Evolutionary conservation across 805 yeast genomes (phyloP).

Genomic region (Wickerhamia fluorescens): DNA sequence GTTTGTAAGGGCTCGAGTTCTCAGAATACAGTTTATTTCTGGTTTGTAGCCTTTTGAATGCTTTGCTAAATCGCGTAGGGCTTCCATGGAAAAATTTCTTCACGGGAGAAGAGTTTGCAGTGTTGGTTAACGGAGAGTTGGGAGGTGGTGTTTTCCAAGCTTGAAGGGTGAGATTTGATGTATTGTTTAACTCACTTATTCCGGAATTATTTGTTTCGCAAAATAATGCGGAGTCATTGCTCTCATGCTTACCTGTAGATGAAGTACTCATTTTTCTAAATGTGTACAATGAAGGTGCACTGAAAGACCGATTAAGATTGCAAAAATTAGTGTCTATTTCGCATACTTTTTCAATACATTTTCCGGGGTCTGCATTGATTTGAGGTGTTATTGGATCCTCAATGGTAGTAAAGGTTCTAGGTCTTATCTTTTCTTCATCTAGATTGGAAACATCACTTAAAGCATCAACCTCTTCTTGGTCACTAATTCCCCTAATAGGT

Average conservation of each 20-base stretch:
- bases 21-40: no score
- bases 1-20: slow-evolving; percentile 5
- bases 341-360: no score
- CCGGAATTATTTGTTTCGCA: no score
- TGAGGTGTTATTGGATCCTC: no score
- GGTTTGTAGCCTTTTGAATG: slow-evolving; percentile 13
- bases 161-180: no score
- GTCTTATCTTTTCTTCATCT: background rate
- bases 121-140: slow-evolving; percentile 6
- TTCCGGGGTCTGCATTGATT: no score
- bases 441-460: background rate
- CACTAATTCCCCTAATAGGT: no score
- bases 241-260: no score
- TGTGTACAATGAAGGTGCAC: slow-evolving; percentile 38
- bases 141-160: slow-evolving; percentile 6
- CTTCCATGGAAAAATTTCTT: slow-evolving; percentile 23
- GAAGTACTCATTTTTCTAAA: slow-evolving; percentile 20
- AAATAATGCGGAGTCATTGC: no score
- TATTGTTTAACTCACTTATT: no score
- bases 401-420: no score
- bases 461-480: background rate
- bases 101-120: slow-evolving; percentile 26
- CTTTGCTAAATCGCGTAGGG: slow-evolving; percentile 20
- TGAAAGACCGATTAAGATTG: slow-evolving; percentile 23
- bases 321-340: no score